Base-by-base conservation (phyloP, 106 monocot genomes). In the Dioscorea alata region DNA sequence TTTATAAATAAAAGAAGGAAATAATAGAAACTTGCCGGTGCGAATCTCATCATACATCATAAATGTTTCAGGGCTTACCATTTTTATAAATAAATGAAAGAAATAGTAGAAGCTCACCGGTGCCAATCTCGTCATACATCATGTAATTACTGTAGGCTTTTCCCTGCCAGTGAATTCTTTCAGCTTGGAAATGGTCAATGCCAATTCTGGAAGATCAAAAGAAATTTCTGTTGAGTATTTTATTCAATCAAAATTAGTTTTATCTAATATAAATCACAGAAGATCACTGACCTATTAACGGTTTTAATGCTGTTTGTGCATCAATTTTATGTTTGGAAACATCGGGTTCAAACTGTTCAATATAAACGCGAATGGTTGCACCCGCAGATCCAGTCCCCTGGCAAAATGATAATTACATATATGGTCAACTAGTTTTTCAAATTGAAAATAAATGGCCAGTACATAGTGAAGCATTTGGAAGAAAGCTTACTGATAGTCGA, bases 351-450 rank as follows among this genome's bases (percentile, higher is more conserved):
- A 82, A 99, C 72, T 93, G 93, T 61, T 99, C 99, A 15, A 93
- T 71, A 64, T 99, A 99, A 14, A 99, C 64, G 0, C 99, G 82
- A 57, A 99, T 67, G 0, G 99, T 99, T 19, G 99, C 90, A 49
- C 99, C 99, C 10, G 93, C 90, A 16, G 93, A 99, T 31, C 99
- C 99, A 62, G 99, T 99, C 54, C 93, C 93, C 90, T 93, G 71
- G 61, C 22, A 76, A 69, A 32, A 59, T 10, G 25, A 19, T 23
- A 49, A 62, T 33, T 16, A 58, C 33, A 62, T 61, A 12, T 23
- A 52, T 54, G 10, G 20, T 28, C 34, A 12, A 64, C 64, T 49
- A 63, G 16, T 24, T 25, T 15, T 12, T 25, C 4, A 60, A 42
- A 33, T 50, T 8, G 28, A 52, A 51, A 51, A 51, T 18, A 23